A percentile compares a stretch with the other conserved stretches of the same genome.
Conservation (phyloP, 257 asterid species). For the Nicotiana paniculata region DNA sequence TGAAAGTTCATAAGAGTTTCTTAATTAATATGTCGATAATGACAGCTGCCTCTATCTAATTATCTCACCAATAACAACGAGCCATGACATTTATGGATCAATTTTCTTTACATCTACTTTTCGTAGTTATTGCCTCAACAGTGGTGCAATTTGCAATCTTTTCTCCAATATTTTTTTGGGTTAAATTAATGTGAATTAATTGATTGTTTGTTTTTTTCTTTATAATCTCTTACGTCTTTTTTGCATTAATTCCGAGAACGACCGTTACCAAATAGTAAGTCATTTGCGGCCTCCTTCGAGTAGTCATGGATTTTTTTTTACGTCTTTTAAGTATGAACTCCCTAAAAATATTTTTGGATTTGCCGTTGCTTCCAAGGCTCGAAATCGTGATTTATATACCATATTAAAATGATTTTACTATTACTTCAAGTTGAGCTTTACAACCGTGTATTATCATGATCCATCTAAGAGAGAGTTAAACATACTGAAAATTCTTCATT, state of each 20-base stretch:
- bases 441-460: too few species aligned
- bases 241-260: neutral
- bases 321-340: too few species aligned
- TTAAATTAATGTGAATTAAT: neutral
- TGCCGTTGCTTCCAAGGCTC: too few species aligned
- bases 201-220: neutral
- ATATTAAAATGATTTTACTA: too few species aligned
- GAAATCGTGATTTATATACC: too few species aligned
- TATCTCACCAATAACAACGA: neutral
- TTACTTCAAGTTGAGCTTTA: too few species aligned
- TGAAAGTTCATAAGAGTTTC: slow-evolving; percentile 21
- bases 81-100: neutral
- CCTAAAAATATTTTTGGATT: too few species aligned
- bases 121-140: neutral
- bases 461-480: too few species aligned
- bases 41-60: slow-evolving; percentile 29
- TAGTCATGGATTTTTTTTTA: neutral
- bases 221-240: neutral
- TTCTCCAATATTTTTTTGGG: neutral
- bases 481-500: too few species aligned
- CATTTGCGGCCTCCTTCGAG: slow-evolving; percentile 5
- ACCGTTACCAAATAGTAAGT: slow-evolving; percentile 1
- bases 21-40: slow-evolving; percentile 18
- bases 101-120: neutral
- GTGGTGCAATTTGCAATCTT: neutral